phyloP scores from a whole-genome alignment of 768 basidiomycete species.

The Auricularia cornea region DNA sequence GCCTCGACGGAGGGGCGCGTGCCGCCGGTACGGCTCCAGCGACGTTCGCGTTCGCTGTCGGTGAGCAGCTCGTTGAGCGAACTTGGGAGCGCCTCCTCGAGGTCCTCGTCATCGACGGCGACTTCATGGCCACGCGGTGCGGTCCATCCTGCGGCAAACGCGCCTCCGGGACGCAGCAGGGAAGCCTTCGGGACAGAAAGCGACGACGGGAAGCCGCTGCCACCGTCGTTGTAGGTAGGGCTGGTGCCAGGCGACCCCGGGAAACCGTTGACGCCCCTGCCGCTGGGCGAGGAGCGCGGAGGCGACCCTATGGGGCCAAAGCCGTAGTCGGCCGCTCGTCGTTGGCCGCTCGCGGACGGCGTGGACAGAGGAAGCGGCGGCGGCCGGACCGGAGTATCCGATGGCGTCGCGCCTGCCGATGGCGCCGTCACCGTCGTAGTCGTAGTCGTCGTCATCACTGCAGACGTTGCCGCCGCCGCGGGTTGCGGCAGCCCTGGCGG shows the following conservation, averaged over 20 bases:
- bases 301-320: constrained; percentile 83
- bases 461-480: background rate
- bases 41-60: constrained; percentile 72
- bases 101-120: constrained; percentile 53
- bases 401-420: background rate
- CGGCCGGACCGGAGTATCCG: constrained; percentile 12
- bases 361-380: constrained; percentile 46
- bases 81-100: constrained; percentile 85
- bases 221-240: background rate
- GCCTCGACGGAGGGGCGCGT: constrained; percentile 19
- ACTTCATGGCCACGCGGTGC: constrained; percentile 13
- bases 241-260: constrained; percentile 40
- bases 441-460: background rate
- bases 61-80: constrained; percentile 85
- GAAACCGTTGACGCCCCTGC: constrained; percentile 33
- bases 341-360: constrained; percentile 31
- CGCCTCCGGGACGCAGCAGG: background rate
- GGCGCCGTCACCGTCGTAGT: background rate
- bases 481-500: background rate
- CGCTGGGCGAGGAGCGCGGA: constrained; percentile 34
- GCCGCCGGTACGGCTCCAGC: constrained; percentile 63
- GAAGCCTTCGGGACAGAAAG: background rate
- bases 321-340: constrained; percentile 37
- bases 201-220: background rate
- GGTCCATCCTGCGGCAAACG: constrained; percentile 1